phyloP scores from a whole-genome alignment of 306 rosid genomes.

The Rosa lucieae region DNA sequence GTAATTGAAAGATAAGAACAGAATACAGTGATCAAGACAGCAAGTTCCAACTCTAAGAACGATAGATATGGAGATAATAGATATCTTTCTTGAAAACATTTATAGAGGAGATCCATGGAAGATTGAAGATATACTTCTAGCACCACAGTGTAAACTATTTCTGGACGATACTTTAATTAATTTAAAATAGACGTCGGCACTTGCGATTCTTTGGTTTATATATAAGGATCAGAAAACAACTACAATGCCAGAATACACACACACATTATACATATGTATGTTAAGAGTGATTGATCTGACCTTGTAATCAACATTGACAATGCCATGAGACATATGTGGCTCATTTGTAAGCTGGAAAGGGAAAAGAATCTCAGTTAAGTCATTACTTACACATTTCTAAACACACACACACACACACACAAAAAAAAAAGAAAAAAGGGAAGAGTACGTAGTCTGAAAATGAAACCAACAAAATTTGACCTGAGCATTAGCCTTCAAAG shows the following conservation, averaged over 20 bases:
- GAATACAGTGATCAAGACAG: background rate
- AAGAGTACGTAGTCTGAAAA: background rate
- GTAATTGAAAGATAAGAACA: background rate
- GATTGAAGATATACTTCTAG: background rate
- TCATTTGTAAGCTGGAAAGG: constrained; percentile 74
- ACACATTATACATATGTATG: background rate
- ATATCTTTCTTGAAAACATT: background rate
- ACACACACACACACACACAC: background rate
- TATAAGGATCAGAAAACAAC: background rate
- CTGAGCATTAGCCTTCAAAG: constrained; percentile 87
- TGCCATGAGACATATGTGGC: constrained; percentile 95
- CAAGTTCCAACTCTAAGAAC: background rate
- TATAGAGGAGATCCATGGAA: background rate
- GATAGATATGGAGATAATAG: background rate
- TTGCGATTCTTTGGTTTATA: background rate
- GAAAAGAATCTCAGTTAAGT: background rate
- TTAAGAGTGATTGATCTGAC: constrained; percentile 25
- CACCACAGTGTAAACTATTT: background rate
- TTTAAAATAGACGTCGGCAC: background rate
- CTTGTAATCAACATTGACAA: constrained; percentile 83
- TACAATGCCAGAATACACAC: background rate
- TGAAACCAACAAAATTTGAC: constrained; percentile 28
- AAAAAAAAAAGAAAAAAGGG: background rate
- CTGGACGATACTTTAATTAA: background rate
- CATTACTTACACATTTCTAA: background rate